Conservation (phyloP, 2,329 filamentous ascomycete genomes). For the Alternaria arborescens region DNA sequence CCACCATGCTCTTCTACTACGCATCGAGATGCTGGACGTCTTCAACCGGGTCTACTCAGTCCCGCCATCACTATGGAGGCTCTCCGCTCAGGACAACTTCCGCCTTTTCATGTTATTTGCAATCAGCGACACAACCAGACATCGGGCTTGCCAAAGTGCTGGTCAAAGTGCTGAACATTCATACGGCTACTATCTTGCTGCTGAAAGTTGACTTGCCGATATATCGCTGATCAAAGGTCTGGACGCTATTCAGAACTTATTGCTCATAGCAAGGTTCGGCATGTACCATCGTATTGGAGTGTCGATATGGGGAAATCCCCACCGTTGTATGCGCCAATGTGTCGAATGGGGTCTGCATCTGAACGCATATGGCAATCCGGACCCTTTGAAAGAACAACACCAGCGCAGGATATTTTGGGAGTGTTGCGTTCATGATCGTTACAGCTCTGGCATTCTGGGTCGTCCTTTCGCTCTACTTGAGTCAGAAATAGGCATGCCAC, state of each 20-base stretch:
- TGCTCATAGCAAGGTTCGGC: conserved; percentile 54
- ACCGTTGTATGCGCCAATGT: conserved; percentile 54
- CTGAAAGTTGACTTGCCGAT: conserved; percentile 43
- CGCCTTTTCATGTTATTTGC: background rate
- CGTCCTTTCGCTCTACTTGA: conserved; percentile 56
- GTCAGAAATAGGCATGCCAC: conserved; percentile 48
- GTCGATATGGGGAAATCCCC: conserved; percentile 55
- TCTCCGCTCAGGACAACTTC: background rate
- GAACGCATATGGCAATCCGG: conserved; percentile 4
- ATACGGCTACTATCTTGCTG: conserved; percentile 54
- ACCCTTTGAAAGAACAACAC: conserved; percentile 48
- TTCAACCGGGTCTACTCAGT: background rate
- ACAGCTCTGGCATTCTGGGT: conserved; percentile 54
- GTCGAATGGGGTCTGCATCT: conserved; percentile 51
- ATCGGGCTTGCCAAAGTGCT: conserved; percentile 41
- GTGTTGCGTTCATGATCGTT: conserved; percentile 57
- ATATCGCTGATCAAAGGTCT: conserved; percentile 46
- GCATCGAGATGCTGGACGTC: background rate
- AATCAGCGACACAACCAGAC: conserved; percentile 14
- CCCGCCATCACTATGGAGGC: background rate
- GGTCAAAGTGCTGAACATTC: conserved; percentile 48
- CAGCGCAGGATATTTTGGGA: conserved; percentile 56
- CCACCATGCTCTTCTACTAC: background rate
- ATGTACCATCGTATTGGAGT: conserved; percentile 56
- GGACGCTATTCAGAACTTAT: conserved; percentile 52